Evolutionary conservation across 352 stramenopile genomes (phyloP), one percentile per base, ranked within the genome.

Genomic region (Phytophthora fragariaefolia): DNA sequence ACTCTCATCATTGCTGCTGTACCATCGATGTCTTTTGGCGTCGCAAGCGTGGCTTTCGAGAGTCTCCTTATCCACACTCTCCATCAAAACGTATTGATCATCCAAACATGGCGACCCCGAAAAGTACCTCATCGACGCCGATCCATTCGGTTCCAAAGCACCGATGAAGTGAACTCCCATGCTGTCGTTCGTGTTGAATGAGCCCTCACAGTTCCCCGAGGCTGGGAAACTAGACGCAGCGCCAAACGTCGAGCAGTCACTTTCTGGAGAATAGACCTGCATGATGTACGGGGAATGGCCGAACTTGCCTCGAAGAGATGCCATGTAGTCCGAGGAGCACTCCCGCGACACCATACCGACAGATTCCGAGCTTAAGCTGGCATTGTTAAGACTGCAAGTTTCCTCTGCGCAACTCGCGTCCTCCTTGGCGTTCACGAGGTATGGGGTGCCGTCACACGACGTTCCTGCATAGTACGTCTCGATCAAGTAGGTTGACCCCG

Each of bases 391-490:
- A 34, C 24, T 43, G 20, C 47, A 54, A 15, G 32, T 43, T 3
- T 24, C n/a, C 7, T n/a, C 28, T 28, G 48, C 26, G 27, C 48
- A 55, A 18, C 36, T 20, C 17, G 48, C 17, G 27, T 24, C 34
- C 18, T 23, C 4, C 8, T 57, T 57, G 9, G 50, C 32, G 8
- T 57, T 57, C 9, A 57, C 50, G 20, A 47, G 20, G n/a, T 47
- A 57, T 7, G 50, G 49, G 18, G 50, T 57, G 18, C 32, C 50
- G 32, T 46, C 20, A 22, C 50, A 58, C 10, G 10, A 12, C 1
- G 50, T 40, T 8, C 50, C 50, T 4, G 50, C 40, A 22, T 58
- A 58, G 34, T 48, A 58, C 6, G 50, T 32, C 23, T 58, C 26
- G 20, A 48, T 48, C 20, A 32, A 36, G 50, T 58, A 58, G 18